Evolutionary conservation across 768 basidiomycete genomes (phyloP), one percentile per base, ranked within the genome.

Genomic region (Termitomyces bulborhizus): DNA sequence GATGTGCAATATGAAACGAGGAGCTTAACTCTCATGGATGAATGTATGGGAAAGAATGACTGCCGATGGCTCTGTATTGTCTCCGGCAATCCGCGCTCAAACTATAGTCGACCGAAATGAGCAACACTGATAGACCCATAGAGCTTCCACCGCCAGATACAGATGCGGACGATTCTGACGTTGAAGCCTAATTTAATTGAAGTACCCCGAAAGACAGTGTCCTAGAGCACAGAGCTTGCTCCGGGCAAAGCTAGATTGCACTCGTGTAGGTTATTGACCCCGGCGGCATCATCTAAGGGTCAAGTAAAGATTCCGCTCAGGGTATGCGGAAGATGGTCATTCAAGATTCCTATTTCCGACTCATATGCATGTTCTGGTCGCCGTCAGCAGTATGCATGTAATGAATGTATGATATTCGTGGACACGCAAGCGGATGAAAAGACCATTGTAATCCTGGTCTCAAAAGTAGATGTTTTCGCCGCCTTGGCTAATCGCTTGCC

Each of bases 341-440:
- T 51, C 27, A 21, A 39, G 16, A 29, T 31, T 51, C 42, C 6
- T 51, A 16, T 18, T 11, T 39, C 46, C 16, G 13, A 24, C 6
- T 45, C 31, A 43, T 36, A 9, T 32, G 18, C 5, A 55, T 37
- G 37, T 44, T 26, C 12, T 15, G n/a, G 13, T 40, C 74, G 74
- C 68, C 13, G 71, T 76, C 0, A 49, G 48, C 4, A 62, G 56
- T 7, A 37, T 37, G 36, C 11, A 37, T 37, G 34, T 36, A 36
- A 36, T 45, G 75, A 36, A 36, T 45, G 75, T 11, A 21, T n/a
- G 45, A 76, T 54, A 68, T 77, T 11, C 69, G 73, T 13, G 12
- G 65, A 75, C 53, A 71, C 71, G 68, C 63, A 72, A 57, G 64
- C 3, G 65, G 68, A 73, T 50, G 69, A 72, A n/a, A 67, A 64